Evolutionary conservation across 2,329 filamentous ascomycete species (phyloP).

Genomic region (Trichophaea hybrida): DNA sequence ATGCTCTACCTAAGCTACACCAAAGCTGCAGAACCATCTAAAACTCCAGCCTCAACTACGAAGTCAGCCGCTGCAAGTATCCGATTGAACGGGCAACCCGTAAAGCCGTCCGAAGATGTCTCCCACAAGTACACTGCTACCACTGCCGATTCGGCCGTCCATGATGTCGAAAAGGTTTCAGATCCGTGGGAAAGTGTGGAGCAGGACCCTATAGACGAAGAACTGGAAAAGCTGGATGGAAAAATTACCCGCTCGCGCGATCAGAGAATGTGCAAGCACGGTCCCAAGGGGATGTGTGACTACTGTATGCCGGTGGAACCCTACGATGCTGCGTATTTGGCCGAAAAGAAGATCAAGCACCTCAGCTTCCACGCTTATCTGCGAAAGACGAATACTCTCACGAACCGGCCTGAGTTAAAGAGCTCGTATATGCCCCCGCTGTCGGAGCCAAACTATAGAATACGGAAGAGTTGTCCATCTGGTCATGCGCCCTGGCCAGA

Average conservation of each 20-base stretch:
- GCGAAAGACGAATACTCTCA: conserved; percentile 86
- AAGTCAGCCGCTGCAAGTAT: conserved; percentile 35
- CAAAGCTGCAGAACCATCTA: conserved; percentile 33
- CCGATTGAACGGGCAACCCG: conserved; percentile 63
- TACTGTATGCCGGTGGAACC: conserved; percentile 96
- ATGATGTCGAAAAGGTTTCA: conserved; percentile 44
- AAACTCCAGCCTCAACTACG: conserved; percentile 31
- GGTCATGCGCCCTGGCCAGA: conserved; percentile 89
- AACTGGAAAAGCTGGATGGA: conserved; percentile 72
- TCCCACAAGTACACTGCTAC: conserved; percentile 45
- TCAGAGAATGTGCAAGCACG: conserved; percentile 82
- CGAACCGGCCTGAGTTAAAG: conserved; percentile 87
- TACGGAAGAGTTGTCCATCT: conserved; percentile 76
- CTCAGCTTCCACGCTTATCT: conserved; percentile 90
- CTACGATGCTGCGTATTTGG: conserved; percentile 74
- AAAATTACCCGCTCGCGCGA: conserved; percentile 69
- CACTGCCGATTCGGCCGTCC: conserved; percentile 39
- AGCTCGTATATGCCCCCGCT: conserved; percentile 93
- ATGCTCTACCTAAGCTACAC: conserved; percentile 72
- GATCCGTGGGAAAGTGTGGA: conserved; percentile 88
- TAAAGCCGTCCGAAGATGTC: conserved; percentile 53
- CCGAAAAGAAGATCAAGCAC: conserved; percentile 97
- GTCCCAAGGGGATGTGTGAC: conserved; percentile 96
- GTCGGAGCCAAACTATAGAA: conserved; percentile 81
- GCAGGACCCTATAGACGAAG: conserved; percentile 77